A percentile compares a stretch with the other conserved stretches of the same genome.
These are phyloP conservation scores for Suillus spraguei DNA, from an alignment of 768 basidiomycete species.

Conservation along the genomic window DNA sequence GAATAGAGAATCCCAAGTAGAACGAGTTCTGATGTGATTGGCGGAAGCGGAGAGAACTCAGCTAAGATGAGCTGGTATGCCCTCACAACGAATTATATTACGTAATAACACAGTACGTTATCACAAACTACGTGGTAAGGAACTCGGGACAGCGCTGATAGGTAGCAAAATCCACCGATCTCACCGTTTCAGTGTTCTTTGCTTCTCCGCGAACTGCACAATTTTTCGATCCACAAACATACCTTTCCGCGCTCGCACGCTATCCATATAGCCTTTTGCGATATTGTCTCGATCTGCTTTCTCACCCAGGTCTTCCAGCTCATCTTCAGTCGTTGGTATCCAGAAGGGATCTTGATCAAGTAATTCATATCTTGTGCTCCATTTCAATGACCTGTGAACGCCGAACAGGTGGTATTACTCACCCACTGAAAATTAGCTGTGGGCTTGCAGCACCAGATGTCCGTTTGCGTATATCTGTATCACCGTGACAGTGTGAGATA, in stretches of 20 bases:
- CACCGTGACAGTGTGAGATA: conserved; percentile 11
- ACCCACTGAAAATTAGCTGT: conserved; percentile 96
- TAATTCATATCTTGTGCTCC: conserved; percentile 74
- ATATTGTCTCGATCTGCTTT: conserved; percentile 93
- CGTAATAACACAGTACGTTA: conserved; percentile 21
- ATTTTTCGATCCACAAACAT: conserved; percentile 96
- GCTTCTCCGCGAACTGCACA: conserved; percentile 96
- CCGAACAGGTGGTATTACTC: conserved; percentile 27
- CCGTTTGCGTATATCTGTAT: conserved; percentile 87
- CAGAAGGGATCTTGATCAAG: conserved; percentile 95
- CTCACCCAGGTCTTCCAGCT: conserved; percentile 94
- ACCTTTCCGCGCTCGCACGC: conserved; percentile 88
- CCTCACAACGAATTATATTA: conserved; percentile 25
- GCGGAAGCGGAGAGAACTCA: conserved; percentile 13
- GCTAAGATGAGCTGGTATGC: conserved; percentile 16
- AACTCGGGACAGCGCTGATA: neutral
- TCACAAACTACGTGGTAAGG: conserved; percentile 6
- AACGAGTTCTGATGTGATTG: conserved; percentile 15
- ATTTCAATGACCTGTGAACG: conserved; percentile 19
- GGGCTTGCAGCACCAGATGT: conserved; percentile 98
- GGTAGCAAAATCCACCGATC: too few species aligned
- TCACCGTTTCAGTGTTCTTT: conserved; percentile 79
- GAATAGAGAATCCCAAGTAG: conserved; percentile 5
- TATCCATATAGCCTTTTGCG: conserved; percentile 93
- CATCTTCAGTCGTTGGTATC: conserved; percentile 97